These are phyloP conservation scores for Solanum acaule DNA, from an alignment of 257 asterid species.

Conservation along the genomic window DNA sequence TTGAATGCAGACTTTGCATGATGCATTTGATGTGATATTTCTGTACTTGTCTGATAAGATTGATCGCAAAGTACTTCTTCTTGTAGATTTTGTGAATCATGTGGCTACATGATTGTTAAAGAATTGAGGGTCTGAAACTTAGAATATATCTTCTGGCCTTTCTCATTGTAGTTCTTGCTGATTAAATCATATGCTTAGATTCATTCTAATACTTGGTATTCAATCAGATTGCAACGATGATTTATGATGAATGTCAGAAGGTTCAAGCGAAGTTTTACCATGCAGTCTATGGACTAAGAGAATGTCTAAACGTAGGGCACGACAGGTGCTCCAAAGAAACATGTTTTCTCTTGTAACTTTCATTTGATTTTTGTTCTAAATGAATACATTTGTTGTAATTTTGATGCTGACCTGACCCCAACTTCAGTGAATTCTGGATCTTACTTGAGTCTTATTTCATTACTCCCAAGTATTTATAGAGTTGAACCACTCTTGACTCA, in stretches of 20 bases:
- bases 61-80: neutral
- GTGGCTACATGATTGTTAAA: neutral
- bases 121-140: neutral
- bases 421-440: neutral
- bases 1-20: neutral
- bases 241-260: neutral
- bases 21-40: neutral
- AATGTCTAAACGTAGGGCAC: neutral
- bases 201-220: neutral
- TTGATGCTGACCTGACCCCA: neutral
- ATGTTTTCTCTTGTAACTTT: neutral
- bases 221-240: neutral
- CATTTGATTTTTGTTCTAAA: neutral
- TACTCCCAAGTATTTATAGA: neutral
- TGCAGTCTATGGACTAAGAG: neutral
- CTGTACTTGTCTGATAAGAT: neutral
- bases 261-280: neutral
- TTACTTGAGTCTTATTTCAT: neutral
- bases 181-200: neutral
- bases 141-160: neutral
- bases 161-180: neutral
- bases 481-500: neutral
- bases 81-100: neutral
- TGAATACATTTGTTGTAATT: neutral
- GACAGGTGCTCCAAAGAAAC: neutral